Base-by-base conservation (phyloP, 2,329 filamentous ascomycete genomes). In the Sporothrix schenckii region DNA sequence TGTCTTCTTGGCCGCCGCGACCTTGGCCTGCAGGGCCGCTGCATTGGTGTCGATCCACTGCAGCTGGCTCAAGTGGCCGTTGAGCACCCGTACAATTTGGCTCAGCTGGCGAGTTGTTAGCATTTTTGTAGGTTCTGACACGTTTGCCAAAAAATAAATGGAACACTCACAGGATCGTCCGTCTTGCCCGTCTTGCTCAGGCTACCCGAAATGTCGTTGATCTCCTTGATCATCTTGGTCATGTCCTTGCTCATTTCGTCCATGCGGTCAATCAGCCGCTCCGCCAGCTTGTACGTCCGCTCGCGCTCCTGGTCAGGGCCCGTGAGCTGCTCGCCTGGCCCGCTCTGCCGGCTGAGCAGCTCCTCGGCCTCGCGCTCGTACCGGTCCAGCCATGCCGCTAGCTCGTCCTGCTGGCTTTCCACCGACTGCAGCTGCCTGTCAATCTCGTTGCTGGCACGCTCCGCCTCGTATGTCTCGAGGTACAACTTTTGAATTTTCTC, bases 281-380 rank as follows among this genome's bases (percentile, higher is more conserved):
- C 95, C 1, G 95, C 95, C 68, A 96, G 84, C 85, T 97, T 96
- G 83, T 98, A 97, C 74, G 94, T 98, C 79, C 91, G 88, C 85
- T 99, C 95, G 63, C 95, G 89, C 83, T 99, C 95, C 80, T 96
- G 93, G 78, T 99, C 96, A 3, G 94, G 93, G 9, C 94, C 95
- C 71, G 92, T 88, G 49, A 96, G 84, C 69, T 90, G 88, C 47
- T 72, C 69, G 66, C 88, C 87, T 54, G 87, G 86, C n/a, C 91
- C 91, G 73, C 92, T 86, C 79, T 94, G 90, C 77, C 92, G 90
- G 70, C 87, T 85, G 78, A 97, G 92, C 84, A 99, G 89, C 71
- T 93, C 89, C 76, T 98, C 93, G 27, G 98, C 92, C 76, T 98
- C 93, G 56, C 86, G 87, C 80, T 99, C 95, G 78, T 98, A 99